These are phyloP conservation scores for Piper betle DNA, from an alignment of 164 flowering plant genomes.

Conservation along the genomic window DNA sequence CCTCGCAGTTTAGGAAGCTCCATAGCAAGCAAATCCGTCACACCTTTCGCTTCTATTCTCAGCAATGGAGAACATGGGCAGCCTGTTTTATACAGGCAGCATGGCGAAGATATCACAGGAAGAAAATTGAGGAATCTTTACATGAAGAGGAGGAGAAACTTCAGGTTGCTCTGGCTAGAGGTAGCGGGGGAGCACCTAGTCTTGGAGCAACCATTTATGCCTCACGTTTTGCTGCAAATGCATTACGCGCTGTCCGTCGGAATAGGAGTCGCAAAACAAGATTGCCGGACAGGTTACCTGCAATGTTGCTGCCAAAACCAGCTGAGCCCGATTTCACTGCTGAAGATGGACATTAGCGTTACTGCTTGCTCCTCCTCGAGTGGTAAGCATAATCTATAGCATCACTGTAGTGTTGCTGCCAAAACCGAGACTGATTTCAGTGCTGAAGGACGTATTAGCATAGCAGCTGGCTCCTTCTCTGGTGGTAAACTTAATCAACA, in stretches of 20 bases:
- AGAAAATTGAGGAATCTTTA: constrained; percentile 57
- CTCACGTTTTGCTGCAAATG: constrained; percentile 71
- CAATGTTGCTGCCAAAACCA: constrained; percentile 36
- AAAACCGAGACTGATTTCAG: too few species aligned
- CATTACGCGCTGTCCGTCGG: constrained; percentile 29
- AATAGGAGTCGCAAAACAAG: constrained; percentile 19
- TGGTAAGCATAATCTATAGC: too few species aligned
- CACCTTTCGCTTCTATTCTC: constrained; percentile 84
- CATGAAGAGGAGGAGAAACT: constrained; percentile 57
- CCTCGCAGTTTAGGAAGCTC: constrained; percentile 77
- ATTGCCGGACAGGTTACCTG: constrained; percentile 26
- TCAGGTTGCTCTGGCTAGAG: constrained; percentile 48
- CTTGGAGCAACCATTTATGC: constrained; percentile 81
- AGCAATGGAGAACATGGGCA: constrained; percentile 97
- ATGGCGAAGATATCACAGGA: constrained; percentile 61
- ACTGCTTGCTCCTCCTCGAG: too few species aligned
- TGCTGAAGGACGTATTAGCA: too few species aligned
- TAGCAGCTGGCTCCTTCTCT: too few species aligned
- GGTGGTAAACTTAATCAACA: too few species aligned
- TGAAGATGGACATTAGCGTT: constrained; percentile 6
- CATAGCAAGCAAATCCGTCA: constrained; percentile 92
- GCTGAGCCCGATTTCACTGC: constrained; percentile 44
- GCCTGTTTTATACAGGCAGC: constrained; percentile 93
- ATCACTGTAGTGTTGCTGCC: too few species aligned
- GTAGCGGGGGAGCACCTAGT: constrained; percentile 36